These are phyloP conservation scores for Clonostachys byssicola DNA, from an alignment of 2,329 filamentous ascomycete genomes.

Conservation along the genomic window DNA sequence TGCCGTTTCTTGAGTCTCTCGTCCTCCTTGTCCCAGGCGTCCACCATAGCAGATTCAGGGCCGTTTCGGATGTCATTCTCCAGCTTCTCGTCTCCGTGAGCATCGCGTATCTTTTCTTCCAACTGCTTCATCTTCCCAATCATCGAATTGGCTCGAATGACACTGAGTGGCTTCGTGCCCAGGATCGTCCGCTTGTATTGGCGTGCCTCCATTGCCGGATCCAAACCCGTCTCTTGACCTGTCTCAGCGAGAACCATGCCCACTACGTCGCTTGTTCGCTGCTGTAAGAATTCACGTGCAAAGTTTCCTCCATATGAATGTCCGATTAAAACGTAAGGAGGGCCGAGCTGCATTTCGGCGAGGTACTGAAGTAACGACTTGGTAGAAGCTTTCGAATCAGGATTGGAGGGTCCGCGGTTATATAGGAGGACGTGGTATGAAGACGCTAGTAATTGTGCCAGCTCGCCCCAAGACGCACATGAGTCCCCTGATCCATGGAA, in stretches of 20 bases:
- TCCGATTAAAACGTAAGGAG: background rate
- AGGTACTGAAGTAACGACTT: background rate
- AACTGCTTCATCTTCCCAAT: constrained; percentile 9
- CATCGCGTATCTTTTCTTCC: background rate
- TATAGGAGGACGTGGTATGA: background rate
- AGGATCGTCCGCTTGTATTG: constrained; percentile 8
- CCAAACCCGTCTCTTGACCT: constrained; percentile 11
- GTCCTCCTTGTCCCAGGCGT: constrained; percentile 9
- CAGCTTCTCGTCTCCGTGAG: background rate
- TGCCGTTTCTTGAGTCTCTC: constrained; percentile 11
- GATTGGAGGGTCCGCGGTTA: background rate
- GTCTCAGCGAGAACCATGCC: constrained; percentile 13
- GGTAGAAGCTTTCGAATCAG: background rate
- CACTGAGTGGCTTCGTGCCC: constrained; percentile 7
- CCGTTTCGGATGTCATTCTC: background rate
- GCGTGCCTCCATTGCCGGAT: constrained; percentile 3
- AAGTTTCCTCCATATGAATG: background rate
- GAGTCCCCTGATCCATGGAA: background rate
- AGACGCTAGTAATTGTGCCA: background rate
- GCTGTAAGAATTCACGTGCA: constrained; percentile 6
- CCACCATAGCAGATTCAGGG: constrained; percentile 6
- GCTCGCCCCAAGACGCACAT: background rate
- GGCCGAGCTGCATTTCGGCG: background rate
- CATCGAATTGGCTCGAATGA: constrained; percentile 11
- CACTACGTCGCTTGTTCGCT: constrained; percentile 4